Evolutionary conservation across 345 rosid species (phyloP).

Genomic region (Salix caprea): DNA sequence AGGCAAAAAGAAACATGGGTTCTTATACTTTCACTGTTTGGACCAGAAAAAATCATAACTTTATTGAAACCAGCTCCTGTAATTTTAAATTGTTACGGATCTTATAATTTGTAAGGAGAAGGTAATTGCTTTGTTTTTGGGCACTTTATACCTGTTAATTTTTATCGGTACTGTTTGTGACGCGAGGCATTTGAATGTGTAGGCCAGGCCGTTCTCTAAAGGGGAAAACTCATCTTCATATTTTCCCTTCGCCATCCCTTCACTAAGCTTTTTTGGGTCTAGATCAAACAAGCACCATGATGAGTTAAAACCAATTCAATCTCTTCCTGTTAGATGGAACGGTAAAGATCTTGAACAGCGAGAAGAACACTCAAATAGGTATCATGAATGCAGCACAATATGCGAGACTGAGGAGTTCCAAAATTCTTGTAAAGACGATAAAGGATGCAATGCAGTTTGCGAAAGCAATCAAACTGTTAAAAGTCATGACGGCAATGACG

Average conservation of each 20-base stretch:
- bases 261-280: slow-evolving; percentile 34
- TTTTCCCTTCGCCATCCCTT: slow-evolving; percentile 39
- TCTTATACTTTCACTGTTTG: neutral
- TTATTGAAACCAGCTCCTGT: neutral
- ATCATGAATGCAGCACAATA: slow-evolving; percentile 19
- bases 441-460: neutral
- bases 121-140: neutral
- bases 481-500: slow-evolving; percentile 6
- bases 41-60: neutral
- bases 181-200: slow-evolving; percentile 36
- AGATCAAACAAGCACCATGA: slow-evolving; percentile 33
- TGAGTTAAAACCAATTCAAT: slow-evolving; percentile 35
- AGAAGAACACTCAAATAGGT: slow-evolving; percentile 18
- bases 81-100: neutral
- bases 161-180: slow-evolving; percentile 21
- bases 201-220: slow-evolving; percentile 50
- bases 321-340: slow-evolving; percentile 42
- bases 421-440: slow-evolving; percentile 14
- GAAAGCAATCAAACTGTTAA: neutral
- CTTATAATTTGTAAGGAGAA: neutral
- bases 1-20: neutral
- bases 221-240: slow-evolving; percentile 46
- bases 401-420: slow-evolving; percentile 11
- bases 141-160: neutral
- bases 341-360: slow-evolving; percentile 35